Conservation (phyloP, 805 yeast species). For the Myxozyma sirexii region DNA sequence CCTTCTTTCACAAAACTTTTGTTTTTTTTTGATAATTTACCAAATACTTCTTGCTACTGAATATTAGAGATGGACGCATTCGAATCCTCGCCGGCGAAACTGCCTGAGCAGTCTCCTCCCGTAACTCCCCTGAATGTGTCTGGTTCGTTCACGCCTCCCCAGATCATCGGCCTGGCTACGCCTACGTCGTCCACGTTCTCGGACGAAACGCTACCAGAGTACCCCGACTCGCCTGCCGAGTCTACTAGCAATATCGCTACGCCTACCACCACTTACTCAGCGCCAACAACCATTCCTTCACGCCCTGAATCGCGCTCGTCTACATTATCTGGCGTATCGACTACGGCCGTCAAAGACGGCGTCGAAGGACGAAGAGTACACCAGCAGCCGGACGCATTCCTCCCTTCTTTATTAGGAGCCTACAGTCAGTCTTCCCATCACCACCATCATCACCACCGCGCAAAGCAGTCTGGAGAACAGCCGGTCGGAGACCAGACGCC, state of each 20-base stretch:
- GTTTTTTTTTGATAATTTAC: too few species aligned
- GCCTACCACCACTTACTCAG: neutral
- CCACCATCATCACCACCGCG: conserved; percentile 2
- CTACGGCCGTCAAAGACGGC: conserved; percentile 76
- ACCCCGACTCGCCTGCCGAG: conserved; percentile 15
- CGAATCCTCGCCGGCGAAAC: neutral
- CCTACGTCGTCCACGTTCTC: conserved; percentile 9
- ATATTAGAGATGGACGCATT: conserved; percentile 3
- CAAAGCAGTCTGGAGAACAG: neutral
- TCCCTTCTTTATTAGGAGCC: conserved; percentile 2
- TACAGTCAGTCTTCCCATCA: conserved; percentile 5
- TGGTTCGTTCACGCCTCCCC: conserved; percentile 14
- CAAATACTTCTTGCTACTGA: too few species aligned
- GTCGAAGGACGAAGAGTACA: conserved; percentile 59
- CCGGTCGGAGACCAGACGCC: neutral
- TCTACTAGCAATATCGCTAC: neutral
- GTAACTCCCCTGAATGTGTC: neutral
- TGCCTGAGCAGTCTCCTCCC: neutral
- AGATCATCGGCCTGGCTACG: conserved; percentile 11
- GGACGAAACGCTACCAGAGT: conserved; percentile 8
- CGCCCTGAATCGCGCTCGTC: conserved; percentile 62
- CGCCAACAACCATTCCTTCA: conserved; percentile 12
- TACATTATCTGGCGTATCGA: conserved; percentile 64
- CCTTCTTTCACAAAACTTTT: too few species aligned
- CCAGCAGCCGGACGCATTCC: conserved; percentile 4